Percentiles rank a stretch among this genome's conserved stretches.
Evolutionary conservation across 2,329 filamentous ascomycete genomes (phyloP).

Genomic region (Talaromyces sp.): DNA sequence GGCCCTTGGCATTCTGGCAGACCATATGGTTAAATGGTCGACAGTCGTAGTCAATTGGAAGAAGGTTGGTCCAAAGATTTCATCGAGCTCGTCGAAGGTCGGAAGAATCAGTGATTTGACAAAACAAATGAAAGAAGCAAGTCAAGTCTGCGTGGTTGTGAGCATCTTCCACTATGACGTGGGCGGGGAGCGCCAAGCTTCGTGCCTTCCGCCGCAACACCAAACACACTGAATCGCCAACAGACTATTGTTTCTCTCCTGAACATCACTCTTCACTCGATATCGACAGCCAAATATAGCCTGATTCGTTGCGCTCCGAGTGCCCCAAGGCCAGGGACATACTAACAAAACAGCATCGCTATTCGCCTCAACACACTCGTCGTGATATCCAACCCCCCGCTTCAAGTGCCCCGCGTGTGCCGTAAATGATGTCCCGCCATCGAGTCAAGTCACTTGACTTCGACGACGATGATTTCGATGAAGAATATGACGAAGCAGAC

Average conservation of each 20-base stretch:
- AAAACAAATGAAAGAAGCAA: not conserved
- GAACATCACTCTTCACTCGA: not conserved
- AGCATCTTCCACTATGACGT: not conserved
- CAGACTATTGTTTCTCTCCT: not conserved
- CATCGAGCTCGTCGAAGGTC: not conserved
- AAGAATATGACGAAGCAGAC: constrained; percentile 35
- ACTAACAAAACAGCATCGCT: not conserved
- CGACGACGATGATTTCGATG: constrained; percentile 36
- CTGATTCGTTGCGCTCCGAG: not conserved
- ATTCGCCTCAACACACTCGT: not conserved
- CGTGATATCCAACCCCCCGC: not conserved
- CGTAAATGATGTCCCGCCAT: constrained; percentile 38
- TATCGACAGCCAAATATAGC: not conserved
- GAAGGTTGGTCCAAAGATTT: not conserved
- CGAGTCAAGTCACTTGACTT: constrained; percentile 40
- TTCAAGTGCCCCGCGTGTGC: not conserved
- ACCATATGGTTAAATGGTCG: not conserved
- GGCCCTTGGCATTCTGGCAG: not conserved
- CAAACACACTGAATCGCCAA: not conserved
- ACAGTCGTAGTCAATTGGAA: not conserved
- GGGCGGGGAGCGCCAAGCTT: not conserved
- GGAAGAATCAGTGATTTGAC: not conserved
- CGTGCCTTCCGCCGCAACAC: not conserved
- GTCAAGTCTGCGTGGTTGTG: not conserved
- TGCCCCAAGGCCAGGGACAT: not conserved